phyloP scores from a whole-genome alignment of 768 basidiomycete species.

The Wakefieldia striispora region DNA sequence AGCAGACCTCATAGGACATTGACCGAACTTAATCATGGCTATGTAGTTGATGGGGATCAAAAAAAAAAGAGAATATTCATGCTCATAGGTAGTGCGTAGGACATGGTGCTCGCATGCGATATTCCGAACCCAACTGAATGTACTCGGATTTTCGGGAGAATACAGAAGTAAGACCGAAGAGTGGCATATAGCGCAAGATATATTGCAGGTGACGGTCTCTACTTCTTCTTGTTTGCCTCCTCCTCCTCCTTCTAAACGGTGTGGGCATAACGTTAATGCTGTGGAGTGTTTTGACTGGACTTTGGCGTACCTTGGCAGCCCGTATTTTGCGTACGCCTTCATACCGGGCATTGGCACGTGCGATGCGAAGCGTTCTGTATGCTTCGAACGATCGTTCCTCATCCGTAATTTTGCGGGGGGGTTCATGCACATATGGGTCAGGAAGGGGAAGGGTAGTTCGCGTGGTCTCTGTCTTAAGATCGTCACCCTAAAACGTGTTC shows the following conservation, averaged over 20 bases:
- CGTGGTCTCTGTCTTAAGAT: slow-evolving; percentile 75
- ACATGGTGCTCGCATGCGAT: slow-evolving; percentile 34
- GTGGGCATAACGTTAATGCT: slow-evolving; percentile 14
- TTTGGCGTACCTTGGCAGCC: slow-evolving; percentile 69
- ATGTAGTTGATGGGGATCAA: not conserved
- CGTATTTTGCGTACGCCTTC: slow-evolving; percentile 87
- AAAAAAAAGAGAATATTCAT: slow-evolving; percentile 9
- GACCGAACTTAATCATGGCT: not conserved
- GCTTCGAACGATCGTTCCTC: slow-evolving; percentile 90
- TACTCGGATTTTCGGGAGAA: slow-evolving; percentile 38
- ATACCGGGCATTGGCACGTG: slow-evolving; percentile 78
- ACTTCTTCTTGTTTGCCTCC: slow-evolving; percentile 91
- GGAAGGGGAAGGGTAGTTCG: slow-evolving; percentile 68
- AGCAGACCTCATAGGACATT: not conserved
- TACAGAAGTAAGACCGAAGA: slow-evolving; percentile 22
- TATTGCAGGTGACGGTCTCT: slow-evolving; percentile 31
- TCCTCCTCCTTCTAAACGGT: slow-evolving; percentile 77
- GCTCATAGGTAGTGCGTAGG: slow-evolving; percentile 31
- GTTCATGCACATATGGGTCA: slow-evolving; percentile 63
- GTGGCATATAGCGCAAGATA: slow-evolving; percentile 18
- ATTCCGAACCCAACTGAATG: slow-evolving; percentile 21
- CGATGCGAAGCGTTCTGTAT: slow-evolving; percentile 82
- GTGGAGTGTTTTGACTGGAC: not conserved
- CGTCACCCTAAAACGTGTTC: slow-evolving; percentile 59
- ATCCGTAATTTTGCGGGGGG: slow-evolving; percentile 88